Percentiles rank a stretch among this genome's conserved stretches.
These are phyloP conservation scores for Kickxella alabastrina DNA, from an alignment of 192 early-diverging fungal genomes.

Conservation along the genomic window DNA sequence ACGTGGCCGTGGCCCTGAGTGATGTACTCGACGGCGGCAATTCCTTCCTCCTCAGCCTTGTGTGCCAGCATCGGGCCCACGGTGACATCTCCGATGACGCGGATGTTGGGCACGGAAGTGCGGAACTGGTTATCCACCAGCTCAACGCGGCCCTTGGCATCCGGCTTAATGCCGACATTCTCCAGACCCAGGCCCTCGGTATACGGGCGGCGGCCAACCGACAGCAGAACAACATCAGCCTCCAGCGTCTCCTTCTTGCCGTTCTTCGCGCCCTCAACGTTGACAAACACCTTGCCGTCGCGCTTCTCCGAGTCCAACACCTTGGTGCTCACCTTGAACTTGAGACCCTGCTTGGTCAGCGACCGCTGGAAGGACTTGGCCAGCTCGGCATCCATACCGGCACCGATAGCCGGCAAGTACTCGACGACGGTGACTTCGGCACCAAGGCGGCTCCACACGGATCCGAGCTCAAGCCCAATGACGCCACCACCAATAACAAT, in stretches of 20 bases:
- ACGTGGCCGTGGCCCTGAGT: slow-evolving; percentile 91
- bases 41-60: slow-evolving; percentile 99
- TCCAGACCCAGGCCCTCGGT: slow-evolving; percentile 91
- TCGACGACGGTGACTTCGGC: slow-evolving; percentile 95
- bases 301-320: slow-evolving; percentile 81
- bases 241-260: slow-evolving; percentile 76
- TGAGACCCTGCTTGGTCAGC: slow-evolving; percentile 92
- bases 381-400: slow-evolving; percentile 94
- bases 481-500: slow-evolving; percentile 98
- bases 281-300: slow-evolving; percentile 83
- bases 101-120: slow-evolving; percentile 83
- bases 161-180: slow-evolving; percentile 84
- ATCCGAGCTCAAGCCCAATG: slow-evolving; percentile 98
- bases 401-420: slow-evolving; percentile 87
- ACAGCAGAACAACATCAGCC: slow-evolving; percentile 88
- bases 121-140: slow-evolving; percentile 71
- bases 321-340: slow-evolving; percentile 98
- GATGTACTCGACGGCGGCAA: slow-evolving; percentile 94
- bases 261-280: slow-evolving; percentile 85
- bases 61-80: slow-evolving; percentile 98
- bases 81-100: slow-evolving; percentile 96
- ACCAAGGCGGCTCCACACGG: slow-evolving; percentile 95
- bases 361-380: slow-evolving; percentile 91
- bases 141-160: slow-evolving; percentile 82
- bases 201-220: slow-evolving; percentile 93